phyloP scores from a whole-genome alignment of 2,329 filamentous ascomycete genomes.

The Chaetomium strumarium region DNA sequence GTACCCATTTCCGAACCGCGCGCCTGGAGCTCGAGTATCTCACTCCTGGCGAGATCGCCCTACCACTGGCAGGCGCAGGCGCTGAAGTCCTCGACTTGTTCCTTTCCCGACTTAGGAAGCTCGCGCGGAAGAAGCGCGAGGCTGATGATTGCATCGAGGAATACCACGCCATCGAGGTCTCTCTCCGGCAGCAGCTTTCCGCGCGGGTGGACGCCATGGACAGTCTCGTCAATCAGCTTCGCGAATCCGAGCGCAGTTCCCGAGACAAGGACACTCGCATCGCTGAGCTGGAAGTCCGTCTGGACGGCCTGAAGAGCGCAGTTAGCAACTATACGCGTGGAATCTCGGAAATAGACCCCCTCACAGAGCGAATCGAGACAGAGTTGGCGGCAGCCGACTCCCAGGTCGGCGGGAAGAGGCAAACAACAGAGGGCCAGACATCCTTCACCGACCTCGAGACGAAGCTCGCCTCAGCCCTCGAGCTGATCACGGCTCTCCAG shows the following conservation, averaged over 20 bases:
- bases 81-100: constrained; percentile 52
- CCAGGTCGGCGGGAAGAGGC: neutral
- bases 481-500: constrained; percentile 35
- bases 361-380: constrained; percentile 45
- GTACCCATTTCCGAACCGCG: constrained; percentile 47
- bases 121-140: constrained; percentile 42
- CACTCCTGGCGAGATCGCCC: constrained; percentile 50
- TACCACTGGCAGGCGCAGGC: constrained; percentile 48
- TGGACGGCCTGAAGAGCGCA: constrained; percentile 46
- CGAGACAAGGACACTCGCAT: constrained; percentile 28
- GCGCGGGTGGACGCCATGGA: constrained; percentile 49
- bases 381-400: constrained; percentile 24
- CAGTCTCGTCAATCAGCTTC: constrained; percentile 38
- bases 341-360: constrained; percentile 45
- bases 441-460: constrained; percentile 35
- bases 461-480: constrained; percentile 37
- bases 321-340: constrained; percentile 50
- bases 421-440: constrained; percentile 24
- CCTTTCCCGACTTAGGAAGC: constrained; percentile 43
- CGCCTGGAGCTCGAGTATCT: constrained; percentile 58
- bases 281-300: constrained; percentile 43
- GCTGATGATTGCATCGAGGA: constrained; percentile 53
- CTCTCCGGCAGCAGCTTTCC: constrained; percentile 51
- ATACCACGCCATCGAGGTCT: constrained; percentile 51
- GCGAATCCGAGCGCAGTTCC: constrained; percentile 24